Conservation (phyloP, 768 basidiomycete species). For the Naganishia vishniacii region DNA sequence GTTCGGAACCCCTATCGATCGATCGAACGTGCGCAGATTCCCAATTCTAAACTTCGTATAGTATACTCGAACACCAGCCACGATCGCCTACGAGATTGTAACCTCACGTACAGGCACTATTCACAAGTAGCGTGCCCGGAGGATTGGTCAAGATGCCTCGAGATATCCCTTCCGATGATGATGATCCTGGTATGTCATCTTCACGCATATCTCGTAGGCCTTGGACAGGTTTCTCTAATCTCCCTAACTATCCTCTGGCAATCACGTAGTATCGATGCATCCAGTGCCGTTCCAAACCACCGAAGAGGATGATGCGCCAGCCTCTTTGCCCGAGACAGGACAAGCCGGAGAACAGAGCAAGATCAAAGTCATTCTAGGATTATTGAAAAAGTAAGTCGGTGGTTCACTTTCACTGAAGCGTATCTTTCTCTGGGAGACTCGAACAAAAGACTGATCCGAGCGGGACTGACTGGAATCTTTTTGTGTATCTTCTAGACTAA, state of each 20-base stretch:
- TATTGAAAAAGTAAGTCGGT: slow-evolving; percentile 69
- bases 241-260: background rate
- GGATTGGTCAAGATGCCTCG: background rate
- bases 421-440: background rate
- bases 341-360: slow-evolving; percentile 70
- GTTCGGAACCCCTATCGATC: too few relatives aligned
- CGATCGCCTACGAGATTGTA: too few relatives aligned
- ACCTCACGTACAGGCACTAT: too few relatives aligned
- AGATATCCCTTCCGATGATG: background rate
- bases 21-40: too few relatives aligned
- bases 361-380: slow-evolving; percentile 85
- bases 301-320: slow-evolving; percentile 42
- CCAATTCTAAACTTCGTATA: too few relatives aligned
- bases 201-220: background rate
- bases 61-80: too few relatives aligned
- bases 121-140: too few relatives aligned
- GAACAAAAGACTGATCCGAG: too few relatives aligned
- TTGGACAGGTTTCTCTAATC: background rate
- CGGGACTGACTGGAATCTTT: background rate
- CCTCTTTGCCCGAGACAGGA: slow-evolving; percentile 43
- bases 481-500: slow-evolving; percentile 33
- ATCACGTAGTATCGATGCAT: too few relatives aligned
- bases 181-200: background rate
- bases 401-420: too few relatives aligned
- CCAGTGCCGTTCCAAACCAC: slow-evolving; percentile 23